Percentiles rank a stretch among this genome's conserved stretches.
phyloP scores from a whole-genome alignment of 148 eudicot species.

The Persicaria tinctoria region DNA sequence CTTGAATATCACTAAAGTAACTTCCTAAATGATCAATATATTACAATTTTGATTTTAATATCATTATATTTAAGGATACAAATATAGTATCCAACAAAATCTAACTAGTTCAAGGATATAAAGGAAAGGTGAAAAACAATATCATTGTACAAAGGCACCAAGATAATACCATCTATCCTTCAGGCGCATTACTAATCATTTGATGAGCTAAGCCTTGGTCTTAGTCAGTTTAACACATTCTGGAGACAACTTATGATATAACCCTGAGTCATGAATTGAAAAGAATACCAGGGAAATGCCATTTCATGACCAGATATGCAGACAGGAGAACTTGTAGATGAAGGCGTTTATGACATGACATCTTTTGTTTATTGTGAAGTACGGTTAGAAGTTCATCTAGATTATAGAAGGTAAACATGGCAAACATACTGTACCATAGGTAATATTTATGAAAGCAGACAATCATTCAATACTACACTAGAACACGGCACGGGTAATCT shows the following conservation, averaged over 20 bases:
- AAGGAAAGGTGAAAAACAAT: no score
- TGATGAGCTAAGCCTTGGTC: neutral
- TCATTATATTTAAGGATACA: neutral
- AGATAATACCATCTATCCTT: neutral
- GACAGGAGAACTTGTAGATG: neutral
- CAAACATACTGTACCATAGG: no score
- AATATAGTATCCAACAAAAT: no score
- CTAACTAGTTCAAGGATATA: no score
- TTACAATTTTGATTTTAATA: neutral
- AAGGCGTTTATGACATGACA: no score
- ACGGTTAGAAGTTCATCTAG: no score
- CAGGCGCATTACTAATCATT: neutral
- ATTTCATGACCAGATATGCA: neutral
- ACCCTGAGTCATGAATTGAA: neutral
- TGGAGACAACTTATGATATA: no score
- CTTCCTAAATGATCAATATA: neutral
- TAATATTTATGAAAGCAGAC: neutral
- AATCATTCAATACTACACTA: neutral
- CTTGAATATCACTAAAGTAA: no score
- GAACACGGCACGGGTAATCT: neutral
- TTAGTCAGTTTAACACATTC: neutral
- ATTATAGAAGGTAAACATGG: neutral
- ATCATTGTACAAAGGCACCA: neutral
- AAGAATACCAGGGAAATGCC: neutral
- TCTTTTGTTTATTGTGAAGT: no score